Evolutionary conservation across 2,329 filamentous ascomycete genomes (phyloP).

Genomic region (Aspergillaceae sp.): DNA sequence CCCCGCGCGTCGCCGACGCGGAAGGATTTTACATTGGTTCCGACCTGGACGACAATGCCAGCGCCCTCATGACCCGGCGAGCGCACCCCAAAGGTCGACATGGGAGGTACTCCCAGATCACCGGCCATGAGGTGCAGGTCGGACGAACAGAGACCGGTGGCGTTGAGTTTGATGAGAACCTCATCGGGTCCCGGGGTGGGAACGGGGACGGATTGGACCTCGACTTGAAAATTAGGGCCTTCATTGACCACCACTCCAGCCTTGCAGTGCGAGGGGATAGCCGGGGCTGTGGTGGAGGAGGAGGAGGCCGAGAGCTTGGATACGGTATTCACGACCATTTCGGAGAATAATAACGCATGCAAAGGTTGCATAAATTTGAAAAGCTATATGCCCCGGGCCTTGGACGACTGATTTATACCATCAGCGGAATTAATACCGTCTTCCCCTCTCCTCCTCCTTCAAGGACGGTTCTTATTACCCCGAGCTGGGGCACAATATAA

Average conservation of each 20-base stretch:
- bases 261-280: conserved; percentile 42
- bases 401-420: neutral
- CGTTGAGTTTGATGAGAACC: conserved; percentile 49
- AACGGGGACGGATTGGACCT: conserved; percentile 42
- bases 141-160: conserved; percentile 50
- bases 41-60: conserved; percentile 50
- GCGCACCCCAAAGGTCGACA: conserved; percentile 37
- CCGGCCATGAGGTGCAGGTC: conserved; percentile 52
- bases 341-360: neutral
- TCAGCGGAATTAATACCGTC: neutral
- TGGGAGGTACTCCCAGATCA: conserved; percentile 43
- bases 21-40: conserved; percentile 44
- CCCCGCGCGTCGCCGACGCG: conserved; percentile 48
- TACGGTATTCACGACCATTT: neutral
- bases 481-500: neutral
- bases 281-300: neutral
- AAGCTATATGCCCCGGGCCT: too few species aligned
- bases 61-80: conserved; percentile 50
- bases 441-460: neutral
- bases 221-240: conserved; percentile 42
- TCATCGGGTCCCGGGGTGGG: conserved; percentile 46
- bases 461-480: too few species aligned
- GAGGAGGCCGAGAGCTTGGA: neutral
- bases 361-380: too few species aligned
- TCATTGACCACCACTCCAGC: conserved; percentile 45